A percentile compares a stretch with the other conserved stretches of the same genome.
Evolutionary conservation across 208 protist species (phyloP).

Genomic region (Leishmania gerbilli): DNA sequence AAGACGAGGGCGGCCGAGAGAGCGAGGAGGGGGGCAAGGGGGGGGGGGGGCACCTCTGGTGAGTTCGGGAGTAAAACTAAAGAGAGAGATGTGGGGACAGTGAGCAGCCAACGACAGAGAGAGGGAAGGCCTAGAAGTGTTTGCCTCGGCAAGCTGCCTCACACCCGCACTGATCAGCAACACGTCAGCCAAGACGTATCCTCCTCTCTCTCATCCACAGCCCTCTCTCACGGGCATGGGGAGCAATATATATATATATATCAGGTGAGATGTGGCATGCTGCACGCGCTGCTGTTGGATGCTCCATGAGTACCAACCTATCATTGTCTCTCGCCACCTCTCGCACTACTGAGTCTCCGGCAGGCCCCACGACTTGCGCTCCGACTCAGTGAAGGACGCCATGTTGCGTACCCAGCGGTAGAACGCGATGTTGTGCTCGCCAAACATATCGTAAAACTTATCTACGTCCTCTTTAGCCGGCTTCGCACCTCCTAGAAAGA

Average conservation of each 20-base stretch:
- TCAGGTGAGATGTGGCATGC: background rate
- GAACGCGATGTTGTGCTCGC: slow-evolving; percentile 36
- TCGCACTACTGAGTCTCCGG: slow-evolving; percentile 21
- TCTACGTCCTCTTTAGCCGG: slow-evolving; percentile 37
- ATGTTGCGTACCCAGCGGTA: slow-evolving; percentile 41
- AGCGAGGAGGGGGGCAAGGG: background rate
- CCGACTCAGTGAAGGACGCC: slow-evolving; percentile 32
- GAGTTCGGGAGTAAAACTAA: background rate
- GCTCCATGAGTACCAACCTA: background rate
- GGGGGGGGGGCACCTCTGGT: background rate
- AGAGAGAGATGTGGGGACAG: background rate
- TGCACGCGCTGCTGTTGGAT: background rate
- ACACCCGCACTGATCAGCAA: background rate
- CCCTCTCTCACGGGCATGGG: background rate
- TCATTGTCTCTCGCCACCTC: background rate
- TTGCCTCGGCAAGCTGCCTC: background rate
- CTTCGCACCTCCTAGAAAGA: slow-evolving; percentile 34
- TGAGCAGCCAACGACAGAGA: background rate
- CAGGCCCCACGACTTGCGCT: slow-evolving; percentile 30
- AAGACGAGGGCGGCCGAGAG: background rate
- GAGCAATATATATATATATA: background rate
- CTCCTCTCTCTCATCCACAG: background rate
- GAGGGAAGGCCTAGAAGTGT: background rate
- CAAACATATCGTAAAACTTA: slow-evolving; percentile 33
- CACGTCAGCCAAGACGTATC: background rate